phyloP scores from a whole-genome alignment of 2,329 filamentous ascomycete species.

The Trichoderma atroviride region DNA sequence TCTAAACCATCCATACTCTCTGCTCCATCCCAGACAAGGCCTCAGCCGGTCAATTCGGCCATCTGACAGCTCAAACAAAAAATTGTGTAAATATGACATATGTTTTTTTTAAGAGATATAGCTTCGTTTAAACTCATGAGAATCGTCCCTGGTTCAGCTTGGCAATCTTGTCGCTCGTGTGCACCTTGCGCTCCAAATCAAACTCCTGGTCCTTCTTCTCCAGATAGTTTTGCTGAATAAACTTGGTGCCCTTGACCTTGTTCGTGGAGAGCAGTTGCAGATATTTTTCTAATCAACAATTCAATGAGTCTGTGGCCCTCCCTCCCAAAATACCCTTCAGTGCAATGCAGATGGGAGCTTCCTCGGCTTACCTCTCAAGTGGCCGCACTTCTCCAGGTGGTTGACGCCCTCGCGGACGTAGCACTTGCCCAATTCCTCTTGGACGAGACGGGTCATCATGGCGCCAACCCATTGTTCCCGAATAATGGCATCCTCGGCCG shows the following conservation, averaged over 20 bases:
- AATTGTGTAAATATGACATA: neutral
- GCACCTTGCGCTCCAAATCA: slow-evolving; percentile 44
- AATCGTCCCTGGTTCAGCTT: slow-evolving; percentile 43
- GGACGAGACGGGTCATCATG: slow-evolving; percentile 84
- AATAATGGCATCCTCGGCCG: slow-evolving; percentile 79
- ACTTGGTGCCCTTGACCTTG: slow-evolving; percentile 78
- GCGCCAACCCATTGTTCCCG: slow-evolving; percentile 86
- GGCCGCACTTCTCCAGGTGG: slow-evolving; percentile 84
- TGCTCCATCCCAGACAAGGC: slow-evolving; percentile 13
- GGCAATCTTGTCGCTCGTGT: slow-evolving; percentile 45
- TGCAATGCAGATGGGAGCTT: neutral
- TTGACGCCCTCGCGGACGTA: slow-evolving; percentile 84
- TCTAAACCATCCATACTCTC: slow-evolving; percentile 18
- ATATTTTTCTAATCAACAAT: slow-evolving; percentile 66
- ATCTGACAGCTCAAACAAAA: neutral
- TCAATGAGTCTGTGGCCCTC: slow-evolving; percentile 19
- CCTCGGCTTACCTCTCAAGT: slow-evolving; percentile 70
- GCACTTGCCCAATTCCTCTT: slow-evolving; percentile 84
- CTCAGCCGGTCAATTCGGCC: slow-evolving; percentile 11
- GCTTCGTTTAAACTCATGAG: slow-evolving; percentile 31
- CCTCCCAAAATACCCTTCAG: too few relatives aligned
- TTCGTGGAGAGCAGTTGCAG: slow-evolving; percentile 75
- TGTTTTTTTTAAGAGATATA: neutral
- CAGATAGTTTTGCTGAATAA: slow-evolving; percentile 77
- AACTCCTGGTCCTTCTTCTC: slow-evolving; percentile 52